Base-by-base conservation (phyloP, 2,329 filamentous ascomycete genomes). In the Fusarium sp. region DNA sequence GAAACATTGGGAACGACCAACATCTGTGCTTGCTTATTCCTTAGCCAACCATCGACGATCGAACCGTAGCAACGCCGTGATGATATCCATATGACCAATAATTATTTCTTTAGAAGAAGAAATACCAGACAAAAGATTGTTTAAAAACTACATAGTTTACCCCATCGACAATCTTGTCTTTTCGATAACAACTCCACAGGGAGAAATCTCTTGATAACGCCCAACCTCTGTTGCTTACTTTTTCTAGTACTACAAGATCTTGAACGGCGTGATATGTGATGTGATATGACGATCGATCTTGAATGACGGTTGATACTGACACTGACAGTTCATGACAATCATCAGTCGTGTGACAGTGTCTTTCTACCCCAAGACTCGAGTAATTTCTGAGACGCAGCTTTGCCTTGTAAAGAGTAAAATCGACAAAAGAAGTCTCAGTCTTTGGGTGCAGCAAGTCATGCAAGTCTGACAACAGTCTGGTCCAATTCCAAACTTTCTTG, bases 341-440 rank as follows among this genome's bases (percentile, higher is more conserved):
- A 53, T 49, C 40, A 53, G 48, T 66, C 45, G 64, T 48, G 55
- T 61, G 55, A 55, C 37, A 32, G n/a, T 45, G 28, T 54, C 42
- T 61, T 27, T 55, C 47, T 49, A 61, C 25, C 55, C 40, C 45
- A 46, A 40, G 53, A 16, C 55, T 40, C 49, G 37, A 28, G 53
- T n/a, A 41, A 30, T 21, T 28, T 61, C 53, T 65, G 59, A 71
- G 62, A 69, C 64, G 30, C 23, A 40, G 11, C 34, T 66, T 68
- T 57, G n/a, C 42, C 53, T 50, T 18, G 23, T 37, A n/a, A n/a
- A 59, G 37, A 43, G 20, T 27, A 11, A 40, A 27, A 53, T 23
- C 40, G 57, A 53, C 47, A 55, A 53, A 41, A 49, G 23, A 14
- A 21, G 68, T 68, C 48, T 71, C 30, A 71, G 50, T 45, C 21